phyloP scores from a whole-genome alignment of 225 moss, liverwort and hornwort species.

The Marchantia polymorpha region DNA sequence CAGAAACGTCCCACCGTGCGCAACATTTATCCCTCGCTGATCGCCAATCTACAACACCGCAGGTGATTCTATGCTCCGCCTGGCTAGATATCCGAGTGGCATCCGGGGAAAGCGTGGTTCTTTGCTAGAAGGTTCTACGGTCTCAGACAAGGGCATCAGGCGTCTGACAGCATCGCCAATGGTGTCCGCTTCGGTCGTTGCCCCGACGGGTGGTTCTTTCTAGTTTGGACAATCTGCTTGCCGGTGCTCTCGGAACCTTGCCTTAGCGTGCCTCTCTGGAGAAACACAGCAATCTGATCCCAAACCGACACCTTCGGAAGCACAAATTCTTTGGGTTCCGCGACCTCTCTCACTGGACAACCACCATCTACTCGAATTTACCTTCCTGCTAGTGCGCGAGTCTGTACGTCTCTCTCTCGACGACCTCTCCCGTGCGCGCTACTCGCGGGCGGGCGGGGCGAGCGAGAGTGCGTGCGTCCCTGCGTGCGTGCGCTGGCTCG shows the following conservation, averaged over 20 bases:
- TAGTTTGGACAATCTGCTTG: slow-evolving; percentile 1
- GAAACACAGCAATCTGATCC: not conserved
- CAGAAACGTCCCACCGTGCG: not conserved
- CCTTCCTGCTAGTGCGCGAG: not conserved
- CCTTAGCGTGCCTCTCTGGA: not conserved
- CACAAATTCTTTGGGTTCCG: not conserved
- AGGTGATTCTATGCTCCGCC: not conserved
- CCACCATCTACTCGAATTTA: not conserved
- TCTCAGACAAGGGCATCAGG: not conserved
- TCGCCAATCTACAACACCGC: not conserved
- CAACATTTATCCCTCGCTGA: slow-evolving; percentile 10
- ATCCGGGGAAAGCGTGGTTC: not conserved
- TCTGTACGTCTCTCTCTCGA: not conserved
- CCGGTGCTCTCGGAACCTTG: not conserved
- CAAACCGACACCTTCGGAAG: not conserved
- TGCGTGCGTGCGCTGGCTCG: too few species aligned
- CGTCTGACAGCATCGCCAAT: not conserved
- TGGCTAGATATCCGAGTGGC: not conserved
- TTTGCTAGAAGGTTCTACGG: not conserved
- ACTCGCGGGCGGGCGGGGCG: too few species aligned
- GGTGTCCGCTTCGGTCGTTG: not conserved
- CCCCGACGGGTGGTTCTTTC: slow-evolving; percentile 27
- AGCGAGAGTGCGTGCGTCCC: too few species aligned
- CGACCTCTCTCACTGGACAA: slow-evolving; percentile 9
- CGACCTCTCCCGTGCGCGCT: not conserved